Percentiles rank a stretch among this genome's conserved stretches.
phyloP scores from a whole-genome alignment of 2,329 filamentous ascomycete species.

The Penicillium concentricum region DNA sequence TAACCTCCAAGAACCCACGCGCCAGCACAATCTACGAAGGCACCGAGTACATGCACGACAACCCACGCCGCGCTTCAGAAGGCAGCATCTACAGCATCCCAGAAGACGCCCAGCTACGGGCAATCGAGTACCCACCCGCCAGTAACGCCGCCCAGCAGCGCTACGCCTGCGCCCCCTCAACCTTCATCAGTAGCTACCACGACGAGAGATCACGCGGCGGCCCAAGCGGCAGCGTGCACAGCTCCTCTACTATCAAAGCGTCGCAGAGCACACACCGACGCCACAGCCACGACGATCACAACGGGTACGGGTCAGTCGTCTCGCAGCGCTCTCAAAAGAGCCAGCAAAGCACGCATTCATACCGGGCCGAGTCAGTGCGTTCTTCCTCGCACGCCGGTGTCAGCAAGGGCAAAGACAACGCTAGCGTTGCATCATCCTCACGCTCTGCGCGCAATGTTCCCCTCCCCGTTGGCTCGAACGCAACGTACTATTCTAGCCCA shows the following conservation, averaged over 20 bases:
- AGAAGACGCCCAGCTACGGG: constrained; percentile 37
- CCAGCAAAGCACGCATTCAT: constrained; percentile 23
- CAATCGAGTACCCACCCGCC: constrained; percentile 40
- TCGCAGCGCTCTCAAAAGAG: constrained; percentile 15
- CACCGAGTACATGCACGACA: constrained; percentile 34
- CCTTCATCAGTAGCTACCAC: constrained; percentile 45
- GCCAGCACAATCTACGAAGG: constrained; percentile 44
- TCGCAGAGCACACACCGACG: constrained; percentile 23
- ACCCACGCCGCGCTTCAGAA: constrained; percentile 37
- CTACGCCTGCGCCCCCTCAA: constrained; percentile 35
- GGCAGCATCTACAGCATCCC: constrained; percentile 38
- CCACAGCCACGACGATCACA: constrained; percentile 24
- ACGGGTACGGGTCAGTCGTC: constrained; percentile 22
- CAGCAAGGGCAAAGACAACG: constrained; percentile 10
- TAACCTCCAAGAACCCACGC: constrained; percentile 41
- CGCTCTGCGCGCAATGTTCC: constrained; percentile 39
- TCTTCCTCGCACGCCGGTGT: neutral
- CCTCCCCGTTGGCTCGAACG: constrained; percentile 33
- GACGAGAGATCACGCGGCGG: constrained; percentile 32
- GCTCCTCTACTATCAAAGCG: constrained; percentile 38
- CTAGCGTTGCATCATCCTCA: constrained; percentile 31
- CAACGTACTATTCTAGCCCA: constrained; percentile 19
- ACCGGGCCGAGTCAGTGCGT: neutral
- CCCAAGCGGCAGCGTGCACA: constrained; percentile 31
- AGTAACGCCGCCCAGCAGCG: constrained; percentile 23